phyloP scores from a whole-genome alignment of 176 grass and related monocot species.

The Triticum turgidum region DNA sequence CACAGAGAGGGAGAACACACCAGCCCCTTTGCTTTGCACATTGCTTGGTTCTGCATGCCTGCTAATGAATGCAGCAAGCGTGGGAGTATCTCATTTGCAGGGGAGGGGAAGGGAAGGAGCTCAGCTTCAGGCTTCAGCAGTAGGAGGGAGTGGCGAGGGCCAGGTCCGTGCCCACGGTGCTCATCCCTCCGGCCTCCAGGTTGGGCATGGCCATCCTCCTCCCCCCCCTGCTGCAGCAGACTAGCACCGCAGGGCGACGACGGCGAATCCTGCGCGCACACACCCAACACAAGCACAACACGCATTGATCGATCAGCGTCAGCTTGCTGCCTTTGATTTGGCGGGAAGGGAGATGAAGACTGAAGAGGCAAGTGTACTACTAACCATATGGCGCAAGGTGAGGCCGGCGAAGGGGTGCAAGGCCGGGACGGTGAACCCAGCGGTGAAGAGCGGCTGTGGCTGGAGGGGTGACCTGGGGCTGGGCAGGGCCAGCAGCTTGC shows the following conservation, averaged over 20 bases:
- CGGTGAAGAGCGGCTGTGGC: constrained; percentile 27
- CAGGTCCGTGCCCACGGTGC: constrained; percentile 57
- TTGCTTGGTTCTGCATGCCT: too few species aligned
- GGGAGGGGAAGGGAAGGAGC: not conserved
- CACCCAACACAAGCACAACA: not conserved
- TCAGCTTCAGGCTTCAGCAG: constrained; percentile 12
- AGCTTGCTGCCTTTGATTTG: not conserved
- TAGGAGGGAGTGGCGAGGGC: constrained; percentile 58
- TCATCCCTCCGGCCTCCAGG: constrained; percentile 20
- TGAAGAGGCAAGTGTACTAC: not conserved
- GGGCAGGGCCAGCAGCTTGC: constrained; percentile 55
- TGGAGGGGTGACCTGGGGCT: constrained; percentile 50
- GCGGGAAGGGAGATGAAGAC: not conserved
- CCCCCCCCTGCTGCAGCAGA: constrained; percentile 12
- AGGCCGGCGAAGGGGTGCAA: constrained; percentile 32
- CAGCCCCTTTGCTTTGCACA: too few species aligned
- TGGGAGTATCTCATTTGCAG: not conserved
- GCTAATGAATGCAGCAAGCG: too few species aligned
- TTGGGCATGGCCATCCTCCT: constrained; percentile 37
- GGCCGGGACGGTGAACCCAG: constrained; percentile 4
- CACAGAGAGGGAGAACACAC: too few species aligned
- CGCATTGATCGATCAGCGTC: not conserved
- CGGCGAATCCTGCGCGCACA: constrained; percentile 24
- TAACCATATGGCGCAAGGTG: constrained; percentile 30
- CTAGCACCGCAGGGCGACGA: not conserved